phyloP scores from a whole-genome alignment of 73 alveolate genomes.

The Uronychia binucleata region DNA sequence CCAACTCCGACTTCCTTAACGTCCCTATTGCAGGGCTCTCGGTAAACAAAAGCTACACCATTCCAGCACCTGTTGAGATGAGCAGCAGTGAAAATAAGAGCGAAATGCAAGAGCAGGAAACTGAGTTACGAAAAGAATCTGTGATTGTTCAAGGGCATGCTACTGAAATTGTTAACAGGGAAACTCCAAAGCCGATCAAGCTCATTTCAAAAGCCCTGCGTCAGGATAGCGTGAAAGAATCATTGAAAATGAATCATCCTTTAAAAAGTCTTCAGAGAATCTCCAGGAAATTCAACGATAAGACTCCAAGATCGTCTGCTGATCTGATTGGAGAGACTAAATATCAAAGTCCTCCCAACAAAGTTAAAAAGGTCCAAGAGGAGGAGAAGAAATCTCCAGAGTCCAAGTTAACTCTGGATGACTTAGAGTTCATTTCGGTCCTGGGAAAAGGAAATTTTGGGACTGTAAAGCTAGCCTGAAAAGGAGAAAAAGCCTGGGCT shows the following conservation, averaged over 20 bases:
- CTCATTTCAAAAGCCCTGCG: not conserved
- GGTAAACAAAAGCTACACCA: not conserved
- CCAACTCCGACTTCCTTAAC: not conserved
- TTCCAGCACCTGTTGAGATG: not conserved
- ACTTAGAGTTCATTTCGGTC: not conserved
- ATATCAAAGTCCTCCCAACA: not conserved
- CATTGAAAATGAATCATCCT: not conserved
- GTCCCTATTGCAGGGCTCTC: not conserved
- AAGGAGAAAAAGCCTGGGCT: conserved; percentile 10
- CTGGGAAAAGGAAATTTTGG: not conserved
- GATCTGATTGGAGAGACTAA: not conserved
- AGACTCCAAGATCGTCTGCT: not conserved
- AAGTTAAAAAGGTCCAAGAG: not conserved
- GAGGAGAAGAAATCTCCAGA: not conserved
- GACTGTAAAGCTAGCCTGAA: not conserved
- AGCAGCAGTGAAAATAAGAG: not conserved
- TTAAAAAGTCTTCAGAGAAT: not conserved
- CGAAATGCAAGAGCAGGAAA: not conserved
- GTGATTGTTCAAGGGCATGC: not conserved
- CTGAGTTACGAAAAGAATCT: not conserved
- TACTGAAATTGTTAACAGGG: not conserved
- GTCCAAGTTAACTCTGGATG: not conserved
- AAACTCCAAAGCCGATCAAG: not conserved
- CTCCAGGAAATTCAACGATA: not conserved
- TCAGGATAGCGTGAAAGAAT: not conserved